These are phyloP conservation scores for Emergomyces africanus DNA, from an alignment of 2,329 filamentous ascomycete species.

Conservation along the genomic window DNA sequence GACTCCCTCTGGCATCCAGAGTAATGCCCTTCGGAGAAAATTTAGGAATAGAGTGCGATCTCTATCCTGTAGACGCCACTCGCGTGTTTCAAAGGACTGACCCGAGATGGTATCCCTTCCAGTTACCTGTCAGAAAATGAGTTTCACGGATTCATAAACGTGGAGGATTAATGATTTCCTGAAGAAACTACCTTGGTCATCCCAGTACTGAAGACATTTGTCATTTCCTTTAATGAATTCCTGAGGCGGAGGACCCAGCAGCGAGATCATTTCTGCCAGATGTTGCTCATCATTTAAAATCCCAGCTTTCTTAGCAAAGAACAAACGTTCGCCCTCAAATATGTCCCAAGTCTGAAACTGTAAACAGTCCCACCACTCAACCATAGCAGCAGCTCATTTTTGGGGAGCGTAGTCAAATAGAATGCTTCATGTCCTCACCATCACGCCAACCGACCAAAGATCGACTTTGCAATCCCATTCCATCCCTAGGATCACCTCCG, in stretches of 20 bases:
- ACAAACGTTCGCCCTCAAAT: conserved; percentile 11
- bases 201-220: conserved; percentile 1
- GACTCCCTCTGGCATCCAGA: conserved; percentile 1
- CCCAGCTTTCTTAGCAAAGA: conserved; percentile 5
- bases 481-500: conserved; percentile 12
- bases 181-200: not conserved
- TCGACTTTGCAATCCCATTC: conserved; percentile 14
- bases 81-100: not conserved
- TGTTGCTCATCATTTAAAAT: conserved; percentile 7
- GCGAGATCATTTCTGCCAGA: conserved; percentile 9
- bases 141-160: too few relatives aligned
- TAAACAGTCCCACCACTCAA: not conserved
- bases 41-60: not conserved
- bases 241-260: conserved; percentile 7
- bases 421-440: conserved; percentile 11
- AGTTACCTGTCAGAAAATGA: not conserved
- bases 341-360: conserved; percentile 10
- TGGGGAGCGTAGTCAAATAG: not conserved
- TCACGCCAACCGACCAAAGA: conserved; percentile 14
- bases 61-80: not conserved
- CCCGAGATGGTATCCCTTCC: conserved; percentile 1
- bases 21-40: conserved; percentile 1
- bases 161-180: not conserved
- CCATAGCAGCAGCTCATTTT: not conserved
- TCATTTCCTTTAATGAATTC: conserved; percentile 3